phyloP scores from a whole-genome alignment of 73 alveolate genomes.

The Stentor coeruleus region DNA sequence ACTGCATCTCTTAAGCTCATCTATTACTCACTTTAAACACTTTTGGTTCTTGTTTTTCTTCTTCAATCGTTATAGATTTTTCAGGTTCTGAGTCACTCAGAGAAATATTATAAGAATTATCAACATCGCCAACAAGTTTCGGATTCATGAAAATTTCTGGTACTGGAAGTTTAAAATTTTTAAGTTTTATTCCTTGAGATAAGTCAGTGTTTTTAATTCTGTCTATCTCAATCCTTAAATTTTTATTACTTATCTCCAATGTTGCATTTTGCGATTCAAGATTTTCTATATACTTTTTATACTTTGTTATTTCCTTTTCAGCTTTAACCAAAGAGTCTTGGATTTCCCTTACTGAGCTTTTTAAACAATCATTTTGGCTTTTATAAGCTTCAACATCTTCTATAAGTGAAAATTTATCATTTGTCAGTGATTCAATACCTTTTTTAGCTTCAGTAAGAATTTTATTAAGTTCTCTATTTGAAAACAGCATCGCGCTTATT shows the following conservation, averaged over 20 bases:
- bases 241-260: background rate
- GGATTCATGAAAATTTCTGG: background rate
- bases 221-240: background rate
- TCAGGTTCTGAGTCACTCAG: background rate
- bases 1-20: too few species aligned
- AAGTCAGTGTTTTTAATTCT: background rate
- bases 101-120: background rate
- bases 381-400: slow-evolving; percentile 23
- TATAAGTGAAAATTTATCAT: background rate
- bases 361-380: slow-evolving; percentile 14
- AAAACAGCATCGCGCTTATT: background rate
- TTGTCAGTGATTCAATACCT: background rate
- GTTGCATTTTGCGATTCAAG: background rate
- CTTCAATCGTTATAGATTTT: too few species aligned
- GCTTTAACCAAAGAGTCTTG: background rate
- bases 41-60: too few species aligned
- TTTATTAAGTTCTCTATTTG: background rate
- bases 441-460: background rate
- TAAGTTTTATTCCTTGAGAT: background rate
- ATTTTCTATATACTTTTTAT: slow-evolving; percentile 6
- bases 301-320: background rate
- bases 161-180: too few species aligned
- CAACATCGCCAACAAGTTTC: background rate
- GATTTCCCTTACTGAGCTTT: background rate
- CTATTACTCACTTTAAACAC: too few species aligned